These are phyloP conservation scores for Penicillium digitatum DNA, from an alignment of 2,329 filamentous ascomycete species.

Conservation along the genomic window DNA sequence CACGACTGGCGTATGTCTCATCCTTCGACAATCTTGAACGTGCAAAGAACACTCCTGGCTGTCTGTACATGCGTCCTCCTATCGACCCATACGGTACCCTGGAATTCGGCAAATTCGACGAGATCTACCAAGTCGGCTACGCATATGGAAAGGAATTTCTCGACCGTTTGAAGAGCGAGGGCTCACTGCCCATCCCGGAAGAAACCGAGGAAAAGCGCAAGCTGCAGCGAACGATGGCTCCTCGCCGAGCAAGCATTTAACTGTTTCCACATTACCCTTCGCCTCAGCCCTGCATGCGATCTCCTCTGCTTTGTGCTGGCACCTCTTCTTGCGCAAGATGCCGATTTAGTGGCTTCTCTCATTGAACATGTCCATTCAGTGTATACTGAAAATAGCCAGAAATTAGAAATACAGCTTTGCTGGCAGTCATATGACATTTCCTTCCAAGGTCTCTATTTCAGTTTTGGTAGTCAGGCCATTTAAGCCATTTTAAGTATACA, in stretches of 20 bases:
- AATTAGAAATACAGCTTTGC: neutral
- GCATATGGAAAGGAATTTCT: constrained; percentile 78
- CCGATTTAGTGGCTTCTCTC: neutral
- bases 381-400: neutral
- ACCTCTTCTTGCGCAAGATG: constrained; percentile 4
- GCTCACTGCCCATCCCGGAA: constrained; percentile 65
- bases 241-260: constrained; percentile 68
- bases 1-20: constrained; percentile 87
- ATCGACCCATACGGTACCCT: constrained; percentile 90
- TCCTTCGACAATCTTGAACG: constrained; percentile 91
- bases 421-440: neutral
- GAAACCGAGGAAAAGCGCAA: constrained; percentile 75
- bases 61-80: constrained; percentile 93
- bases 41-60: constrained; percentile 85
- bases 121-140: constrained; percentile 89
- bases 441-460: neutral
- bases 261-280: neutral
- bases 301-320: neutral
- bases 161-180: constrained; percentile 70
- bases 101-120: constrained; percentile 96
- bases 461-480: neutral
- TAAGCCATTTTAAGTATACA: neutral
- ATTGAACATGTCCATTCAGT: neutral
- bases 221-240: constrained; percentile 72
- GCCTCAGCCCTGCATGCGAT: neutral